Percentiles rank a stretch among this genome's conserved stretches.
These are phyloP conservation scores for Globisporangium apiculatum DNA, from an alignment of 352 stramenopile genomes.

Conservation along the genomic window DNA sequence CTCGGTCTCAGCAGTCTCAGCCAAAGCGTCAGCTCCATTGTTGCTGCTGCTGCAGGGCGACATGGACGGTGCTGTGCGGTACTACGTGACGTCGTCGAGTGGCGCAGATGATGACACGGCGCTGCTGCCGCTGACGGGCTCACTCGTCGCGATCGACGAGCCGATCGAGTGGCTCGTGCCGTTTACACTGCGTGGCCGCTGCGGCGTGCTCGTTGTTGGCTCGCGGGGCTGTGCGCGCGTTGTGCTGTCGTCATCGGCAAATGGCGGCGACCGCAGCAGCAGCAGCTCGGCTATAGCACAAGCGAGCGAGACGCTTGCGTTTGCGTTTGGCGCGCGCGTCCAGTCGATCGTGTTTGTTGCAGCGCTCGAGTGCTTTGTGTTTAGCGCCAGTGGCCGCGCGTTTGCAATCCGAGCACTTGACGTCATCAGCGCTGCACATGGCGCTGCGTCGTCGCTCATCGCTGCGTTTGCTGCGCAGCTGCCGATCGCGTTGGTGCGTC, in stretches of 20 bases:
- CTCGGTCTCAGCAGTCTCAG: too few species aligned
- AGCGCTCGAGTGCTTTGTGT: slow-evolving; percentile 23
- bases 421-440: slow-evolving; percentile 2
- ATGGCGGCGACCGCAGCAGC: not conserved
- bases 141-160: slow-evolving; percentile 8
- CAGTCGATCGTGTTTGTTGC: slow-evolving; percentile 28
- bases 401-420: slow-evolving; percentile 18
- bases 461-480: slow-evolving; percentile 19
- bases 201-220: slow-evolving; percentile 9
- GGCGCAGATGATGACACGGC: not conserved
- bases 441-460: not conserved
- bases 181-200: slow-evolving; percentile 1
- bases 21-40: not conserved
- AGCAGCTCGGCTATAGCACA: not conserved
- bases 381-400: slow-evolving; percentile 18
- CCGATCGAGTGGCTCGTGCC: slow-evolving; percentile 13
- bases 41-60: slow-evolving; percentile 49
- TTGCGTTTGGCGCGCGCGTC: slow-evolving; percentile 24
- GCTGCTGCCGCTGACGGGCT: not conserved
- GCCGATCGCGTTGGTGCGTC: slow-evolving; percentile 20
- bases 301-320: not conserved
- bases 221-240: not conserved
- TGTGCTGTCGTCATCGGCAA: not conserved
- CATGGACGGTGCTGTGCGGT: slow-evolving; percentile 40
- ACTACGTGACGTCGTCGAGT: slow-evolving; percentile 7